Evolutionary conservation across 768 basidiomycete species (phyloP).

Genomic region (Tephrocybe rancida): DNA sequence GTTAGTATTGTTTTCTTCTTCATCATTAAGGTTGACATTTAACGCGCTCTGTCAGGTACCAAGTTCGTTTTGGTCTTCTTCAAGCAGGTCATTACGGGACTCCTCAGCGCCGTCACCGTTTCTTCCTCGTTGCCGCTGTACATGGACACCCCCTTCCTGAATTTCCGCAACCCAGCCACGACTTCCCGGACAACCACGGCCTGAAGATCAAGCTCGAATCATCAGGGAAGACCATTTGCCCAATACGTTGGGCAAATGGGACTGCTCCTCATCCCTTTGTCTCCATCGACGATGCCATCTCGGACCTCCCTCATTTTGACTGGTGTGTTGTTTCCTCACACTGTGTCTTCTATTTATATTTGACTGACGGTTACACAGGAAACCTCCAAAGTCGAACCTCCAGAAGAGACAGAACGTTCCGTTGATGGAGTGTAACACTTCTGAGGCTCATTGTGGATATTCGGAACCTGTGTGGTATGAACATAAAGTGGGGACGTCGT

Average conservation of each 20-base stretch:
- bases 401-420: conserved; percentile 30
- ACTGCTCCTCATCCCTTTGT: conserved; percentile 59
- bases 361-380: conserved; percentile 25
- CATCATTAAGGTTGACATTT: background rate
- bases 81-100: conserved; percentile 61
- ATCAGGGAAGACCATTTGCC: conserved; percentile 33
- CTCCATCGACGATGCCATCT: conserved; percentile 72
- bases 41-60: conserved; percentile 41
- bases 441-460: conserved; percentile 37
- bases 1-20: conserved; percentile 35
- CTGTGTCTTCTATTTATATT: background rate
- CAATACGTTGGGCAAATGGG: conserved; percentile 50
- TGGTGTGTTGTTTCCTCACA: conserved; percentile 49
- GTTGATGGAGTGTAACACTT: conserved; percentile 36
- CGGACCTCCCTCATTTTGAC: conserved; percentile 72
- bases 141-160: conserved; percentile 45
- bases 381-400: conserved; percentile 32
- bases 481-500: conserved; percentile 38
- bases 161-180: conserved; percentile 58
- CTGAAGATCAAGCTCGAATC: conserved; percentile 56
- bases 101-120: conserved; percentile 56
- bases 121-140: conserved; percentile 54
- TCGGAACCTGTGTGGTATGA: conserved; percentile 33
- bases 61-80: conserved; percentile 49
- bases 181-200: conserved; percentile 42